Conservation (phyloP, 2,329 filamentous ascomycete genomes). For the Malbranchea zuffiana region DNA sequence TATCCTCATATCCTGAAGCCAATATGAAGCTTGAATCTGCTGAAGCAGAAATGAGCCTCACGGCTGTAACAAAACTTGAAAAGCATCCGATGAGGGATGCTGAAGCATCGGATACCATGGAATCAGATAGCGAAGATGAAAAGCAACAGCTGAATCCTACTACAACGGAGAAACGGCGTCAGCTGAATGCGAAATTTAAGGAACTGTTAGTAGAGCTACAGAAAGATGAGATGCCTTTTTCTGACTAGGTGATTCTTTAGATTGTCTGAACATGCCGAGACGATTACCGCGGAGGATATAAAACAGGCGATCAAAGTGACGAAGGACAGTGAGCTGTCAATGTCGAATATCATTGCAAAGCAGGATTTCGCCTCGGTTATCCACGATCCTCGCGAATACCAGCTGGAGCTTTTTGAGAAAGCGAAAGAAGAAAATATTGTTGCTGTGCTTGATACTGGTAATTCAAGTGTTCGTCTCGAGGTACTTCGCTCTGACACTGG, state of each 20-base stretch:
- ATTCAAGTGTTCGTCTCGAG: background rate
- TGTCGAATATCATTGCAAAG: slow-evolving; percentile 43
- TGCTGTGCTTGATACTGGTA: slow-evolving; percentile 83
- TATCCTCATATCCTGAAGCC: no score
- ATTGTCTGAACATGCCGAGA: slow-evolving; percentile 33
- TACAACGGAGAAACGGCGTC: slow-evolving; percentile 38
- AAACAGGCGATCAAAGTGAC: slow-evolving; percentile 26
- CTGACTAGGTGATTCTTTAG: slow-evolving; percentile 18
- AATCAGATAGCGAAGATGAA: slow-evolving; percentile 24
- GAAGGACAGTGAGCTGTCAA: slow-evolving; percentile 41
- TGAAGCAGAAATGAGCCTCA: no score
- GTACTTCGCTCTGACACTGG: background rate
- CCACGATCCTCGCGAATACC: slow-evolving; percentile 74
- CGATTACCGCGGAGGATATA: slow-evolving; percentile 32
- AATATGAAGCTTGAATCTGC: no score
- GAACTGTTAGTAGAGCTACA: slow-evolving; percentile 27
- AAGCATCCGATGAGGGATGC: no score
- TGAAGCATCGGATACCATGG: slow-evolving; percentile 13
- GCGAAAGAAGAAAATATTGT: slow-evolving; percentile 81
- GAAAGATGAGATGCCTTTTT: background rate
- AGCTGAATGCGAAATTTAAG: slow-evolving; percentile 43
- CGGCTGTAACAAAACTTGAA: no score
- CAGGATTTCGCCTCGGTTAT: slow-evolving; percentile 51
- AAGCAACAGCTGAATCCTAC: slow-evolving; percentile 2
- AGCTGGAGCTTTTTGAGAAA: slow-evolving; percentile 78